Evolutionary conservation across 352 stramenopile genomes (phyloP), one percentile per base, ranked within the genome.

Genomic region (Globisporangium canariense): DNA sequence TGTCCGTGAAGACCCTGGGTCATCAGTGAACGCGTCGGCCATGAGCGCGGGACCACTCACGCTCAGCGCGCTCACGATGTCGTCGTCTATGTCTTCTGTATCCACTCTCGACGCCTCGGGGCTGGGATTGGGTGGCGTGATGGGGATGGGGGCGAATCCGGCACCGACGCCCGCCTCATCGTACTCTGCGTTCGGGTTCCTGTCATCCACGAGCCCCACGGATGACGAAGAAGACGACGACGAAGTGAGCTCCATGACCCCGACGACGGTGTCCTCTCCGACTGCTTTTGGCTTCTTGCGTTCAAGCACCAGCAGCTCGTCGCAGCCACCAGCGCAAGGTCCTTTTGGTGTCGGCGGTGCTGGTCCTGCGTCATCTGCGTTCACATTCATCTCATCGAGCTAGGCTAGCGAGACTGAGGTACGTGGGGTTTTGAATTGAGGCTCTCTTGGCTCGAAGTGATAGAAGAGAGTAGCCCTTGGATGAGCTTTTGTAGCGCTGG

Each of bases 231-330:
- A 65, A 2, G 60, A 59, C 36, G 34, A 49, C 7, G 28, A 40
- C 18, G 49, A 28, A 55, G 47, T 57, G 57, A 72, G 25, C 58
- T 60, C 52, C 20, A 34, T 45, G 16, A 57, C 61, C 49, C 75
- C 69, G 30, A 61, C 69, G 30, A 61, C 66, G 8, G 65, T 75
- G 20, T 66, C 76, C 34, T 91, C 80, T 7, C 82, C 80, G 3
- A 89, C 79, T 0, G 77, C 71, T 4, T 90, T 91, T 65, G 74
- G 77, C 41, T 90, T 91, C 51, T 51, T 91, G 38, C 69, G 66
- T 28, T 74, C 73, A 6, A 77, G 75, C 8, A 71, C 75, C 2
- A 73, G 71, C 2, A 73, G 71, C 3, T 64, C 78, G 2, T 63
- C 70, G 22, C 63, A 6, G 71, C 74, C 5, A 71, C 67, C 62